Evolutionary conservation across 2,329 filamentous ascomycete species (phyloP), one percentile per base, ranked within the genome.

Genomic region (Fonsecaea monophora): DNA sequence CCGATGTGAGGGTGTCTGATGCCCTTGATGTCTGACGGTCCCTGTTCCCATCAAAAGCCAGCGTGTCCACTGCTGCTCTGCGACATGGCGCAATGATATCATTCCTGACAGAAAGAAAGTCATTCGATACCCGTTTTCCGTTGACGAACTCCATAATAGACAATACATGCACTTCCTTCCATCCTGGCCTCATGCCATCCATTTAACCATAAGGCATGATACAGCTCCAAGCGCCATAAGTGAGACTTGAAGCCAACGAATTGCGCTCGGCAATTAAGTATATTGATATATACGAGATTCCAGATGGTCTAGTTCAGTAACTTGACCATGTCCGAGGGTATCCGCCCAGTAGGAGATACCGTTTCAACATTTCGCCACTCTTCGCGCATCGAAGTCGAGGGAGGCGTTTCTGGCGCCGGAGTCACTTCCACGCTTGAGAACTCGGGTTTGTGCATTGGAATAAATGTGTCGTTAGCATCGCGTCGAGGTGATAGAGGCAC

Each of bases 271-370:
- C 21, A 50, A 4, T 2, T 50, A 9, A 30, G 21, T 1, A 50
- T 50, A 12, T 50, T 30, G 8, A 50, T 55, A 18, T 55, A 55
- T 12, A 13, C 18, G 2, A 50, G 25, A 13, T 30, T 50, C n/a
- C 35, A 50, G 34, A 50, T 54, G 25, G 25, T 56, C 61, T 65
- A 70, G 48, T 71, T 68, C 61, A 73, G 59, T 48, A 73, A 63
- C 18, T 60, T 62, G 15, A 68, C 54, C 71, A 73, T 73, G 38
- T 69, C 71, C 18, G 65, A 64, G 4, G 71, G 71, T 45, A 72
- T 59, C n/a, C 60, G 53, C 15, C 70, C 70, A 10, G 67, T 65
- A 15, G 71, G 71, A 61, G 70, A 71, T 21, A 72, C 66, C 9
- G 71, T 73, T 25, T 68, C 56, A 15, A 18, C 25, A 32, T 68